Evolutionary conservation across 1,139 yeast genomes (phyloP), one percentile per base, ranked within the genome.

Genomic region (Zygoascus hellenicus): DNA sequence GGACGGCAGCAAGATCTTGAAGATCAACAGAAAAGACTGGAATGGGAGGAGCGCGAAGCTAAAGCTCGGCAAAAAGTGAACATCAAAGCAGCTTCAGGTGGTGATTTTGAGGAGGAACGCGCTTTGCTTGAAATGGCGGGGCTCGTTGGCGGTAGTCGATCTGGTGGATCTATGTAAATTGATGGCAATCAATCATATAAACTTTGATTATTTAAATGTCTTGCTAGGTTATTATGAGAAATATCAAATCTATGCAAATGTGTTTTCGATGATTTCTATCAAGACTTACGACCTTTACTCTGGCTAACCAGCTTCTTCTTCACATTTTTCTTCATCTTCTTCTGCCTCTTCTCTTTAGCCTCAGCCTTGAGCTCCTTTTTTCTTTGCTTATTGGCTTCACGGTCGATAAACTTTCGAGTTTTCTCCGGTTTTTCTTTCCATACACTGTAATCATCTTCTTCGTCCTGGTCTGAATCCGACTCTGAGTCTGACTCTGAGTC

Each of bases 81-180:
- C 58, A 61, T 85, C 58, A 86, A 83, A 1, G 97, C 88, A 57
- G 96, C 97, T 97, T 0, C 63, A 90, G 13, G 80, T 87, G 6
- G 96, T 48, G 77, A 74, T 49, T 61, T 85, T 58, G 86, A 83
- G 1, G 97, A 89, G 57, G 96, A 89, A 48, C 68, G 90, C 43
- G 96, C 96, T 1, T 70, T 90, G 45, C 67, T 90, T 55, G 97
- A 89, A 56, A 77, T 90, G 90, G 97, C 88, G 0, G 97, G 97
- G 0, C 62, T 90, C 9, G 80, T 88, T 5, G 96, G 96, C 0
- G 75, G 76, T 50, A 68, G 68, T n/a, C 73, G 75, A 39, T 74
- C 78, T 44, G 92, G 92, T 10, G 84, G 92, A 0, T 77, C 81
- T 33, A 63, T 76, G 28, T 76, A 59, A 32, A 14, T 7, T 3